Evolutionary conservation across 257 asterid species (phyloP).

Genomic region (Nicotiana tabacum): DNA sequence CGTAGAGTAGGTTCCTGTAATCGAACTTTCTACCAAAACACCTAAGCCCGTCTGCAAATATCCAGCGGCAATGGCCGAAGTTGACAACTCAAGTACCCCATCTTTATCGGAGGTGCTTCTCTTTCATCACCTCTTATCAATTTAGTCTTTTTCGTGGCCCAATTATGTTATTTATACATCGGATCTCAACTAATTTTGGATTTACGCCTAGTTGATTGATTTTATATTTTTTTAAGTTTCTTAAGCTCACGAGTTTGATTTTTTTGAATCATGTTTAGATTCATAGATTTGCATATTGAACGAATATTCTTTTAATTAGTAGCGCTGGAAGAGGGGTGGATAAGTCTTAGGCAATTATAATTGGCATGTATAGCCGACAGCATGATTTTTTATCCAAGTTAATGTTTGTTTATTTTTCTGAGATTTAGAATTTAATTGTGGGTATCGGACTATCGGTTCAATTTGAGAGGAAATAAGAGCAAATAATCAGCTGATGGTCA

Average conservation of each 20-base stretch:
- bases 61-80: slow-evolving; percentile 49
- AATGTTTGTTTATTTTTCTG: not conserved
- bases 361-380: not conserved
- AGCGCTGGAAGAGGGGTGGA: not conserved
- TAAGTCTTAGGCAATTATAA: not conserved
- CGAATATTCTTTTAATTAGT: not conserved
- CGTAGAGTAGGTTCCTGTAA: not conserved
- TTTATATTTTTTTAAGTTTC: not conserved
- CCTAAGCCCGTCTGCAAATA: not conserved
- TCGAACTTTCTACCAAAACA: not conserved
- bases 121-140: not conserved
- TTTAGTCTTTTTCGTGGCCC: not conserved
- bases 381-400: not conserved
- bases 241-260: not conserved
- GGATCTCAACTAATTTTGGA: not conserved
- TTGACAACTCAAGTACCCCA: slow-evolving; percentile 35
- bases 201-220: not conserved
- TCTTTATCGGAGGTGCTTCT: slow-evolving; percentile 48
- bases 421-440: not conserved
- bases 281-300: not conserved
- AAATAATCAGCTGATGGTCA: not conserved
- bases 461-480: not conserved
- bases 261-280: not conserved
- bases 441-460: not conserved
- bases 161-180: not conserved